phyloP scores from a whole-genome alignment of 305 asterid species.

The Solanum aculeatissimum region DNA sequence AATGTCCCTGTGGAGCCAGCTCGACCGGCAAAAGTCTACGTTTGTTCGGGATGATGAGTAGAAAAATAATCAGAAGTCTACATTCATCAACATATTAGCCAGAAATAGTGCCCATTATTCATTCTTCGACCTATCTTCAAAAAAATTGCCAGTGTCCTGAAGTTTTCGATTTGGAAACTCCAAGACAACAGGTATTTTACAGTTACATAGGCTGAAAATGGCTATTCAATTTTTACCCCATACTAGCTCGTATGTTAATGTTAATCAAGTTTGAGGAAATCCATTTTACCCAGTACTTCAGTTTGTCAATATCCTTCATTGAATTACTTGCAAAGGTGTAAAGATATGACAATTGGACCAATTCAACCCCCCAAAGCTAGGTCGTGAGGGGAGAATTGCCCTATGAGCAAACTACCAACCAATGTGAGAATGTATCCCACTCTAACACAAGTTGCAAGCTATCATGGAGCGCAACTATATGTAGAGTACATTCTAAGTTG shows the following conservation, averaged over 20 bases:
- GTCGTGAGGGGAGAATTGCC: accelerated
- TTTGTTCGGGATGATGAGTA: too few relatives aligned
- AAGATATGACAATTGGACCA: background rate
- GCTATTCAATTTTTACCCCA: background rate
- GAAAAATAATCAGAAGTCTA: too few relatives aligned
- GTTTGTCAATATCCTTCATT: background rate
- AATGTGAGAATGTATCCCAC: background rate
- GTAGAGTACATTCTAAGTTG: background rate
- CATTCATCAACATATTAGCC: background rate
- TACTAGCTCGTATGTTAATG: background rate
- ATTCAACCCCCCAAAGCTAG: accelerated
- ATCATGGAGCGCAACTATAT: background rate
- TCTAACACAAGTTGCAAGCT: background rate
- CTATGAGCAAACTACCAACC: background rate
- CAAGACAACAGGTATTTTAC: background rate
- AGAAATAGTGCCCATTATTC: background rate
- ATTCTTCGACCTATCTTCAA: too few relatives aligned
- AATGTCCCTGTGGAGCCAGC: background rate
- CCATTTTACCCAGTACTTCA: background rate
- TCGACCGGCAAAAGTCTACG: background rate
- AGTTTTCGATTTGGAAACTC: too few relatives aligned
- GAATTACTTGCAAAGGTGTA: too few relatives aligned
- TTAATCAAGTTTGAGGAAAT: background rate
- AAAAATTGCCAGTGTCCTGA: background rate
- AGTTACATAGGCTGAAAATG: background rate